A percentile compares a stretch with the other conserved stretches of the same genome.
Evolutionary conservation across 495 filamentous ascomycete species (phyloP).

Genomic region (Physcia stellaris): DNA sequence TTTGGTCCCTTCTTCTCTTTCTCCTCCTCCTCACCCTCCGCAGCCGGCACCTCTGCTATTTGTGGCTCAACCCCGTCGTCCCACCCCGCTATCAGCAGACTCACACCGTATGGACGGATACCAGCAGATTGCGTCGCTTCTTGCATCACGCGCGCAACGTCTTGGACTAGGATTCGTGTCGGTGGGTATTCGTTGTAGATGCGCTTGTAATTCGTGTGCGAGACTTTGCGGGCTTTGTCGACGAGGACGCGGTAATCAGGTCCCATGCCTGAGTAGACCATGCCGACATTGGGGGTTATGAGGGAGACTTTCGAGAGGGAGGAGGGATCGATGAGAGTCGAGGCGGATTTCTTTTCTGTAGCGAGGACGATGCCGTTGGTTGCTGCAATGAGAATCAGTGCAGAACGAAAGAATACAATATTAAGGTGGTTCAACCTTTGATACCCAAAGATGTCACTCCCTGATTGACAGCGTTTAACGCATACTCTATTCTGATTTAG

Average conservation of each 20-base stretch:
- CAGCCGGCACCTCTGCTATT: slow-evolving; percentile 31
- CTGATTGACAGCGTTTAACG: slow-evolving; percentile 96
- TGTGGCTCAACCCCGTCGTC: slow-evolving; percentile 90
- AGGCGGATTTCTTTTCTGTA: slow-evolving; percentile 98
- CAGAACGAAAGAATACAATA: neutral
- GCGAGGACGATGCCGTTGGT: slow-evolving; percentile 98
- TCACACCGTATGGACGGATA: slow-evolving; percentile 96
- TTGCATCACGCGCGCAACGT: slow-evolving; percentile 95
- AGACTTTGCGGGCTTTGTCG: slow-evolving; percentile 94
- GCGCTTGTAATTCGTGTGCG: slow-evolving; percentile 98
- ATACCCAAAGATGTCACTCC: slow-evolving; percentile 96
- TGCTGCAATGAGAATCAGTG: slow-evolving; percentile 34
- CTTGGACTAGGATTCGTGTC: slow-evolving; percentile 95
- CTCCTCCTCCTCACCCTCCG: slow-evolving; percentile 35
- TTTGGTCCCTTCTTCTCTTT: slow-evolving; percentile 52
- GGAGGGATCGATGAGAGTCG: slow-evolving; percentile 81
- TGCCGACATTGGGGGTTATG: slow-evolving; percentile 97
- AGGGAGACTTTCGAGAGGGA: slow-evolving; percentile 96
- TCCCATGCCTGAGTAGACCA: slow-evolving; percentile 99
- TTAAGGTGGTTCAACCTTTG: slow-evolving; percentile 52
- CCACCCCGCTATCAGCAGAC: slow-evolving; percentile 90
- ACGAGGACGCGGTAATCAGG: slow-evolving; percentile 96
- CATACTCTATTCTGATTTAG: no score
- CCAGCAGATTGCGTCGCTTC: slow-evolving; percentile 96
- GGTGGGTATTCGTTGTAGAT: slow-evolving; percentile 99